A percentile compares a stretch with the other conserved stretches of the same genome.
Evolutionary conservation across 495 filamentous ascomycete species (phyloP).

Genomic region (Talaromyces ruber): DNA sequence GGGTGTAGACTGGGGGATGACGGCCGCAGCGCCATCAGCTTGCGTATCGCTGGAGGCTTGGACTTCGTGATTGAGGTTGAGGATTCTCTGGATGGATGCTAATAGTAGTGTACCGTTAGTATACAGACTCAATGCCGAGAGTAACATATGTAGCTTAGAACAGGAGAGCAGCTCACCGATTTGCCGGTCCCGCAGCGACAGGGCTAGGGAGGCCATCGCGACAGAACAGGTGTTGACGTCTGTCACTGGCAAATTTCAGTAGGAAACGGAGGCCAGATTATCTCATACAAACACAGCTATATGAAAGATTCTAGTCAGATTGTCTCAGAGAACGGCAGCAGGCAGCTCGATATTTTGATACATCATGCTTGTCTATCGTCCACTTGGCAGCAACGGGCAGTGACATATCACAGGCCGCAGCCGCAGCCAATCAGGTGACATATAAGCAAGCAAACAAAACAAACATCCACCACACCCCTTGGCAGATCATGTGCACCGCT

Average conservation of each 20-base stretch:
- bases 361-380: neutral
- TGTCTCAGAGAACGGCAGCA: neutral
- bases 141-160: neutral
- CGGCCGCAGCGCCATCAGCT: slow-evolving; percentile 38
- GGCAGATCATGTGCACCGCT: slow-evolving; percentile 1
- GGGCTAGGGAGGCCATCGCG: slow-evolving; percentile 62
- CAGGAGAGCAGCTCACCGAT: slow-evolving; percentile 58
- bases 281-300: neutral
- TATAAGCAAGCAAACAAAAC: slow-evolving; percentile 13
- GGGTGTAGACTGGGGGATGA: slow-evolving; percentile 50
- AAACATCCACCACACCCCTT: slow-evolving; percentile 6
- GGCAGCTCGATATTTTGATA: neutral
- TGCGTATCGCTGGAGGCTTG: slow-evolving; percentile 44
- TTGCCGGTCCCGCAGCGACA: slow-evolving; percentile 90
- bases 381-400: neutral
- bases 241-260: neutral
- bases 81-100: slow-evolving; percentile 93
- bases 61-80: slow-evolving; percentile 81
- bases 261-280: neutral
- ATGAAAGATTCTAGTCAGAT: neutral
- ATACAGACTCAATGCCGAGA: neutral
- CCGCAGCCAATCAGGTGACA: neutral
- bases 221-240: neutral
- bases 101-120: slow-evolving; percentile 9
- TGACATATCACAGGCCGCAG: neutral